Evolutionary conservation across 129 eudicot species (phyloP), one percentile per base, ranked within the genome.

Genomic region (Cynara cardunculus): DNA sequence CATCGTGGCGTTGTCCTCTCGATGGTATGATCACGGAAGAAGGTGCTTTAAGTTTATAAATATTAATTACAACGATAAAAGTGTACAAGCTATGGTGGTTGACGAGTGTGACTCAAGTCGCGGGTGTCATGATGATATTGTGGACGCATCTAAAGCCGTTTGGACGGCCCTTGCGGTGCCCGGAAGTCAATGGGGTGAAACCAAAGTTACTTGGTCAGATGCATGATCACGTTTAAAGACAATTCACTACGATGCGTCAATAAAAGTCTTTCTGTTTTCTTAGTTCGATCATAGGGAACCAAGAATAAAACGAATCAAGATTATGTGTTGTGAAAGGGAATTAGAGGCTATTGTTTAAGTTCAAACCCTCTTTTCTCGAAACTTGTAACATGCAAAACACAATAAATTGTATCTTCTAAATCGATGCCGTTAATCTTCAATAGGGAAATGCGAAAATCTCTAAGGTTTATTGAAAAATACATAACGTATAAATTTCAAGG

Each of bases 141-240:
- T 85, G 73, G 88, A 70, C 31, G 88, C 82, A 3, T 85, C 88
- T n/a, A 26, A 62, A 77, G 88, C 85, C 2, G 88, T 85, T 10
- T 85, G 88, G 88, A 59, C 71, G 56, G 85, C 78, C 12, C 67
- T 85, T 8, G 75, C 61, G 2, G 82, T 85, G 8, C 68, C 88
- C 1, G 27, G 27, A 64, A 64, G 69, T 24, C 13, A 64, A 7
- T 64, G 26, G 27, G 69, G 28, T 64, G 69, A 64, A 64, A 64
- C 69, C 27, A 21, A 64, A 64, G 69, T 64, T 64, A 64, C 69
- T 2, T 64, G 69, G 69, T 64, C 69, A 64, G 69, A 64, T 22
- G 28, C 69, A 24, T 64, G 28, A 19, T 64, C 69, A 24, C 8
- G 27, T 64, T 21, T 64, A 64, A 28, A 24, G 1, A 9, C 26